phyloP scores from a whole-genome alignment of 768 basidiomycete species.

The Pisolithus sp. region DNA sequence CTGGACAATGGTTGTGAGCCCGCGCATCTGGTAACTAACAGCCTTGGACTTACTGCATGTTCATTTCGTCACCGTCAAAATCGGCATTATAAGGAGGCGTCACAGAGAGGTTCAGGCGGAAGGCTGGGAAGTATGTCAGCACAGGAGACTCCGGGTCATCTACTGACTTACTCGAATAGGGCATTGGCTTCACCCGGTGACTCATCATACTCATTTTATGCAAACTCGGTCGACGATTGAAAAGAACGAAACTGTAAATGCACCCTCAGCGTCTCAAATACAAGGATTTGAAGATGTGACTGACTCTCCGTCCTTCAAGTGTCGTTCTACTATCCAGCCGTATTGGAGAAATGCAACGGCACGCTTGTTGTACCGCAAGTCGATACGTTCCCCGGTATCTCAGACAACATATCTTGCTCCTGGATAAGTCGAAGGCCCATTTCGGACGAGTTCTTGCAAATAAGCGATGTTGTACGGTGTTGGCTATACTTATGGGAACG shows the following conservation, averaged over 20 bases:
- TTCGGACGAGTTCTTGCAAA: slow-evolving; percentile 91
- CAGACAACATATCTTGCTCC: slow-evolving; percentile 96
- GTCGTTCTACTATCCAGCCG: too few species aligned
- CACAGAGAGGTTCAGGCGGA: too few species aligned
- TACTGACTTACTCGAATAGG: slow-evolving; percentile 80
- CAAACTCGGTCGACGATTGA: too few species aligned
- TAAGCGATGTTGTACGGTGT: too few species aligned
- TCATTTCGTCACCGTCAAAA: slow-evolving; percentile 99
- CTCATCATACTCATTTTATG: slow-evolving; percentile 99
- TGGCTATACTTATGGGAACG: too few species aligned
- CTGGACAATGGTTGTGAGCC: slow-evolving; percentile 33
- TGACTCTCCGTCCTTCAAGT: too few species aligned
- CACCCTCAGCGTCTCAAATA: too few species aligned
- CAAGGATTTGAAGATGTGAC: too few species aligned
- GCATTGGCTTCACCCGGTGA: slow-evolving; percentile 94
- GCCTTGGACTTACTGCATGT: slow-evolving; percentile 84
- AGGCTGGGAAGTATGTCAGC: slow-evolving; percentile 49
- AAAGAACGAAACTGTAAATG: too few species aligned
- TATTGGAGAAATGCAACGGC: too few species aligned
- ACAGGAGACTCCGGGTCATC: neutral
- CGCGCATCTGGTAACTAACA: neutral
- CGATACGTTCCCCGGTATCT: slow-evolving; percentile 95
- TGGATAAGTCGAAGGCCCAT: slow-evolving; percentile 91
- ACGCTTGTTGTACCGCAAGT: slow-evolving; percentile 93
- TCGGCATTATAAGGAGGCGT: slow-evolving; percentile 98